phyloP scores from a whole-genome alignment of 345 rosid species.

The Turritis glabra region DNA sequence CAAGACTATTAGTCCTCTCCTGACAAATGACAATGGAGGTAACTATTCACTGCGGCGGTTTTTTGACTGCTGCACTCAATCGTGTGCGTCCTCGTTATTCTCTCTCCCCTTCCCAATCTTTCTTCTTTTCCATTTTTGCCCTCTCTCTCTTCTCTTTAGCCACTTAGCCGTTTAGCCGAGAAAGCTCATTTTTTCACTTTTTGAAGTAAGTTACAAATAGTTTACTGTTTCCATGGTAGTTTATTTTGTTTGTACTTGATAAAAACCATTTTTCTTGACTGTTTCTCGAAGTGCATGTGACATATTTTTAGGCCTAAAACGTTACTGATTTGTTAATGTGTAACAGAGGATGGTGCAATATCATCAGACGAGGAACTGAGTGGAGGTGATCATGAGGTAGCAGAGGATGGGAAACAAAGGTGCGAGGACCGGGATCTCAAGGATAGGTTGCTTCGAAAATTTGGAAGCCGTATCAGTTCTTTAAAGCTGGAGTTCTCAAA shows the following conservation, averaged over 20 bases:
- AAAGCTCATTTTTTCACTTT: background rate
- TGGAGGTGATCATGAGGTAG: constrained; percentile 57
- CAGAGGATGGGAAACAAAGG: constrained; percentile 48
- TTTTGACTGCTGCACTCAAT: constrained; percentile 35
- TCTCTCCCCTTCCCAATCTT: background rate
- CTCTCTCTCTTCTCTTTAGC: constrained; percentile 9
- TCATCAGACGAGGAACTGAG: constrained; percentile 77
- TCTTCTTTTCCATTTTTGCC: constrained; percentile 25
- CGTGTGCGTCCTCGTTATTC: constrained; percentile 31
- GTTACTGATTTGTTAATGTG: background rate
- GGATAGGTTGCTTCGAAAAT: constrained; percentile 58
- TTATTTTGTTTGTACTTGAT: background rate
- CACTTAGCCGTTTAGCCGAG: constrained; percentile 36
- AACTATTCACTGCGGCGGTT: constrained; percentile 47
- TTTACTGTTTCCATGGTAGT: background rate
- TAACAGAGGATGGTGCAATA: constrained; percentile 54
- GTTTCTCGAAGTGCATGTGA: background rate
- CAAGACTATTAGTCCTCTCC: constrained; percentile 40
- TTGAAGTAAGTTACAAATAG: background rate
- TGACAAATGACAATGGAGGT: constrained; percentile 39
- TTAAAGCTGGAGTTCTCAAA: constrained; percentile 80
- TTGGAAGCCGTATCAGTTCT: constrained; percentile 71
- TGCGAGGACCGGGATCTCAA: constrained; percentile 68
- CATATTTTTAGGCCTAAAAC: background rate
- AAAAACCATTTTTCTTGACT: background rate